Evolutionary conservation across 1,139 yeast species (phyloP), one percentile per base, ranked within the genome.

Genomic region (Fermentozyma sake): DNA sequence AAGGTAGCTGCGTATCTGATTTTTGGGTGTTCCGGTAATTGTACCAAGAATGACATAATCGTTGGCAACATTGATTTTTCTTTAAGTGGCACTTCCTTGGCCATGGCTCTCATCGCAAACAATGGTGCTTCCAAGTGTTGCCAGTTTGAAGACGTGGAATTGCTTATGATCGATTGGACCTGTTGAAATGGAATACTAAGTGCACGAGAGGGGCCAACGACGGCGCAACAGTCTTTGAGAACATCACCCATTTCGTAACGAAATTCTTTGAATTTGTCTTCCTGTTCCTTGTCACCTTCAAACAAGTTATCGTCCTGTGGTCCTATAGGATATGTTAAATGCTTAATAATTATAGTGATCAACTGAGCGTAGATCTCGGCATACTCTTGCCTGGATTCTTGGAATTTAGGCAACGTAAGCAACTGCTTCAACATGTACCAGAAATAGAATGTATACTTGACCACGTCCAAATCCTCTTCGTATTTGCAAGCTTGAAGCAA

Each of bases 231-330:
- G 52, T 89, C 96, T 50, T 91, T 93, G 38, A 93, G 63, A 8
- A 91, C 95, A 52, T 91, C 97, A 16, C 97, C 97, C 84, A 91
- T 85, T 37, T 87, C 96, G 55, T 91, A 93, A 46, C 99, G 70
- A 56, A 89, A 91, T 31, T 86, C 94, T 46, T 85, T 79, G 53
- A 93, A 93, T 52, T 85, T 85, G 48, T 91, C 99, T 51, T 87
- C 96, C 33, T 77, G 84, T 52, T 87, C 96, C 37, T 69, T 70
- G 45, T 78, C 80, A 19, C 79, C 79, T 23, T 62, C 65, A 39
- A 79, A 79, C 22, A 73, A 50, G 30, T 58, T 49, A 26, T 64
- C 66, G 17, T 60, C 64, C 30, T 61, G 56, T 2, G 52, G 55
- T 3, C 61, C 67, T 10, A 62, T 53, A 6, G 97, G 98, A 52